These are phyloP conservation scores for Hibiscus trionum DNA, from an alignment of 345 rosid species.

Conservation along the genomic window DNA sequence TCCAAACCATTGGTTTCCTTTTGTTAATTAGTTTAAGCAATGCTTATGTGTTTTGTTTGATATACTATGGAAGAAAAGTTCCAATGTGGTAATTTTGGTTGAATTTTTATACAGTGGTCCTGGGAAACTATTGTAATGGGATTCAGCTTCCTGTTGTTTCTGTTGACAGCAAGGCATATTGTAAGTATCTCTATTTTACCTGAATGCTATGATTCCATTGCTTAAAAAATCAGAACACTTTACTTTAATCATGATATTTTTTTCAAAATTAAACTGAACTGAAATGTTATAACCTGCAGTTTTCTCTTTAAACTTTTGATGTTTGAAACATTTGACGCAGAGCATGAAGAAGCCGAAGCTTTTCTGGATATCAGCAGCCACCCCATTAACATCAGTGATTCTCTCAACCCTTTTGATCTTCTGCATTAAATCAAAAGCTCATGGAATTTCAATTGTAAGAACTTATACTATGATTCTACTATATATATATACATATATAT, in stretches of 20 bases:
- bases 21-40: no score
- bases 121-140: conserved; percentile 87
- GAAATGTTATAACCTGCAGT: no score
- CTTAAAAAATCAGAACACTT: no score
- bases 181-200: conserved; percentile 30
- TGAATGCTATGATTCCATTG: no score
- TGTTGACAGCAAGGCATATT: conserved; percentile 70
- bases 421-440: conserved; percentile 53
- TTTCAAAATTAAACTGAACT: no score
- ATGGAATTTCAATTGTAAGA: conserved; percentile 67
- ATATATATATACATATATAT: neutral
- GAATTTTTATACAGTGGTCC: conserved; percentile 65
- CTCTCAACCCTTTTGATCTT: conserved; percentile 50
- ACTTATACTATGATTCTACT: neutral
- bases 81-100: neutral
- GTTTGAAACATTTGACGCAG: conserved; percentile 24
- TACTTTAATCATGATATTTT: no score
- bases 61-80: neutral
- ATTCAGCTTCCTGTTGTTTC: conserved; percentile 54
- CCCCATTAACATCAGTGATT: conserved; percentile 83
- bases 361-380: conserved; percentile 94
- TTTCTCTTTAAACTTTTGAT: neutral
- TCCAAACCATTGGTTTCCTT: no score
- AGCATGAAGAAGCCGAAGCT: conserved; percentile 81
- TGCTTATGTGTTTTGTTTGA: no score